Percentiles rank a stretch among this genome's conserved stretches.
Evolutionary conservation across 441 rosid species (phyloP).

Genomic region (Kokia cookei): DNA sequence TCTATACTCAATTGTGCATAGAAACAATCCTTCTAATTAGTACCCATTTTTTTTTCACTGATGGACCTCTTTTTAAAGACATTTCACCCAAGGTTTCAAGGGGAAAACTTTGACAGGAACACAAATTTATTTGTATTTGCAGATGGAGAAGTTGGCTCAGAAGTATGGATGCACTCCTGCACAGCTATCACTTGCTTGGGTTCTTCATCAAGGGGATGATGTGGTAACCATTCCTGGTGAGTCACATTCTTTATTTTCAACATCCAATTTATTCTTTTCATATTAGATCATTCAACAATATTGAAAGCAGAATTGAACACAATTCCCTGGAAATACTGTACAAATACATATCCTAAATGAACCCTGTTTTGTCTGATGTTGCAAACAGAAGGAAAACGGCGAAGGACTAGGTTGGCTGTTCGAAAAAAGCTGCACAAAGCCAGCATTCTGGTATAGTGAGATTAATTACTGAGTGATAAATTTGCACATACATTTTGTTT

Average conservation of each 20-base stretch:
- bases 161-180: conserved; percentile 19
- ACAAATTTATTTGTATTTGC: conserved; percentile 12
- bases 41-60: background rate
- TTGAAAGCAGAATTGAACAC: background rate
- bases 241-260: no score
- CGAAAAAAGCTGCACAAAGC: background rate
- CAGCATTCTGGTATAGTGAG: background rate
- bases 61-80: background rate
- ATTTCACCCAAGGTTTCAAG: background rate
- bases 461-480: background rate
- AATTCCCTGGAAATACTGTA: background rate
- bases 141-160: conserved; percentile 19
- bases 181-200: conserved; percentile 29
- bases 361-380: background rate
- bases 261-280: no score
- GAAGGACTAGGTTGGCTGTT: background rate
- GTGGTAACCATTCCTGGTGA: background rate
- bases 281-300: background rate
- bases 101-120: conserved; percentile 19
- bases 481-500: background rate
- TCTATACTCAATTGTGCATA: no score
- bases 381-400: background rate
- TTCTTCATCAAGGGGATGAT: conserved; percentile 30
- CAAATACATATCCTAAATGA: no score
- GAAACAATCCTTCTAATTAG: background rate